phyloP scores from a whole-genome alignment of 805 yeast genomes.

The Myxozyma udenii region DNA sequence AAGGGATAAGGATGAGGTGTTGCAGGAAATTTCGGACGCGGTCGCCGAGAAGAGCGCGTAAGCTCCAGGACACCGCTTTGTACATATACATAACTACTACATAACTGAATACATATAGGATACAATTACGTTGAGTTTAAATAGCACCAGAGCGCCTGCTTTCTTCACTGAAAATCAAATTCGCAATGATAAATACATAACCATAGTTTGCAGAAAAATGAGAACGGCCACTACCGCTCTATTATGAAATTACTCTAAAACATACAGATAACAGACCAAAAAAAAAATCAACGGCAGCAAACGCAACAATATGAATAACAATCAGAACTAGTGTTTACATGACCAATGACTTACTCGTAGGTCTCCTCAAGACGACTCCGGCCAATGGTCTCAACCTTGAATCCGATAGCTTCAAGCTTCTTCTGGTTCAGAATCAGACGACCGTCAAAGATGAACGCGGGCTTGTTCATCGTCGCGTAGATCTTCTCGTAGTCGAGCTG shows the following conservation, averaged over 20 bases:
- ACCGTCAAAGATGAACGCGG: slow-evolving; percentile 36
- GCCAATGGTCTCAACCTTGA: slow-evolving; percentile 36
- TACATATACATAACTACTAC: not conserved
- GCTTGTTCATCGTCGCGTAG: slow-evolving; percentile 35
- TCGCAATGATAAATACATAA: no score
- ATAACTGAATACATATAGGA: not conserved
- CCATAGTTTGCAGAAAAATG: no score
- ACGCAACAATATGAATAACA: no score
- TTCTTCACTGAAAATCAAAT: no score
- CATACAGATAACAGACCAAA: no score
- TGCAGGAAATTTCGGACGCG: slow-evolving; percentile 4
- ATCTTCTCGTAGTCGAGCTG: slow-evolving; percentile 34
- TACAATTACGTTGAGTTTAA: no score
- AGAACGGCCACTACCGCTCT: no score
- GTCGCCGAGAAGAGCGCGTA: slow-evolving; percentile 2
- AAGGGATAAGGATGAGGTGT: not conserved
- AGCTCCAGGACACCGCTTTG: not conserved
- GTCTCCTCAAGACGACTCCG: slow-evolving; percentile 28
- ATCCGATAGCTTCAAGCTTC: slow-evolving; percentile 33
- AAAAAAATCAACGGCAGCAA: no score
- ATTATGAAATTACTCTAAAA: no score
- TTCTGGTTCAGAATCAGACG: slow-evolving; percentile 32
- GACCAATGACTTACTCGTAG: slow-evolving; percentile 19
- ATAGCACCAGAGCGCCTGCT: no score
- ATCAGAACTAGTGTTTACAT: no score